These are phyloP conservation scores for Hippophae tibetana DNA, from an alignment of 306 rosid genomes.

Conservation along the genomic window DNA sequence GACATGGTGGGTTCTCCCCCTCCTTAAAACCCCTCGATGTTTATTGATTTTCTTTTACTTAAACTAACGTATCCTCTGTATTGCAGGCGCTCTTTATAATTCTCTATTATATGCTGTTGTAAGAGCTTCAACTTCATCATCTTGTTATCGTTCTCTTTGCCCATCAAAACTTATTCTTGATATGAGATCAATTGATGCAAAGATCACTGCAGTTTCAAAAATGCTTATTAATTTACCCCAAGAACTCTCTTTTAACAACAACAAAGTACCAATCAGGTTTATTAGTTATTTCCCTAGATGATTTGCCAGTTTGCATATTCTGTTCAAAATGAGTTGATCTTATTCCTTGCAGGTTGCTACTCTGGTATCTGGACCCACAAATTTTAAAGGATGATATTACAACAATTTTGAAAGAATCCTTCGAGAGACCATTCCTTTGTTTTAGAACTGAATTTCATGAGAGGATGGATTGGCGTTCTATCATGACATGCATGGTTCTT, in stretches of 20 bases:
- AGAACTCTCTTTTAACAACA: conserved; percentile 3
- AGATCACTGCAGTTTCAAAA: conserved; percentile 12
- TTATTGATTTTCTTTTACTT: not conserved
- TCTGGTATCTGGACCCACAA: conserved; percentile 28
- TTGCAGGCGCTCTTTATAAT: conserved; percentile 20
- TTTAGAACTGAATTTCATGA: conserved; percentile 26
- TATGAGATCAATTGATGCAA: conserved; percentile 7
- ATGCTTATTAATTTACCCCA: conserved; percentile 18
- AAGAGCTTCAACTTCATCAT: conserved; percentile 21
- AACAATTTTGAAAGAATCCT: conserved; percentile 19
- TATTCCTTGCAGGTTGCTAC: conserved; percentile 15
- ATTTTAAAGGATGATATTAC: conserved; percentile 25
- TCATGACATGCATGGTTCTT: conserved; percentile 22
- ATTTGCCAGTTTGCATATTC: not conserved
- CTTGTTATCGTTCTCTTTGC: conserved; percentile 12
- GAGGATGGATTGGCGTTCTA: conserved; percentile 21
- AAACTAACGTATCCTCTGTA: not conserved
- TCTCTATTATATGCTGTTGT: conserved; percentile 16
- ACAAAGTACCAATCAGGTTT: conserved; percentile 25
- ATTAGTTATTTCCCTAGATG: not conserved
- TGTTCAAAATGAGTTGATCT: not conserved
- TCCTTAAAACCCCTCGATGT: not conserved
- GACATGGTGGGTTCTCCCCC: conserved; percentile 16
- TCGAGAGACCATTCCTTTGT: conserved; percentile 30
- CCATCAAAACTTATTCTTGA: conserved; percentile 15